These are phyloP conservation scores for Irpex rosettiformis DNA, from an alignment of 1,284 basidiomycete species.

Conservation along the genomic window DNA sequence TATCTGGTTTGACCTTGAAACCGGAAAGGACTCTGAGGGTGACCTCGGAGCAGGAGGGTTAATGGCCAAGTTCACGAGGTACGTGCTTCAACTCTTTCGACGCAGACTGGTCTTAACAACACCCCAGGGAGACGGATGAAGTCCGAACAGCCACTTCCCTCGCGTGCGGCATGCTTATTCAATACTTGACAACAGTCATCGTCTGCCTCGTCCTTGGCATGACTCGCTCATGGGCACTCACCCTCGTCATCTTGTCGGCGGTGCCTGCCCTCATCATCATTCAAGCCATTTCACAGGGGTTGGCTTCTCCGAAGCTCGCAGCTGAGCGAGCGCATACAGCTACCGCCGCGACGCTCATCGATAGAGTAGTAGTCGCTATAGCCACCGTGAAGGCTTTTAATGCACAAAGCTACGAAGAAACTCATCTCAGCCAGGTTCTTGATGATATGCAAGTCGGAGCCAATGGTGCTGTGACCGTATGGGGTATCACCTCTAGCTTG, in stretches of 20 bases:
- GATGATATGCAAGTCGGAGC: conserved; percentile 45
- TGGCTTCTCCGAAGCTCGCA: conserved; percentile 66
- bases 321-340: conserved; percentile 69
- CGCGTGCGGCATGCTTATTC: conserved; percentile 74
- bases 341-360: conserved; percentile 73
- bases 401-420: conserved; percentile 63
- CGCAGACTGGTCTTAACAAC: not conserved
- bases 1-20: conserved; percentile 85
- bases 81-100: conserved; percentile 26
- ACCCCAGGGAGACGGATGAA: conserved; percentile 86
- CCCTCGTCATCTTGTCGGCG: conserved; percentile 88
- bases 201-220: conserved; percentile 84
- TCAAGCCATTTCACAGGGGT: conserved; percentile 70
- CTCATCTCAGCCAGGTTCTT: conserved; percentile 47
- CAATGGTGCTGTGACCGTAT: conserved; percentile 61
- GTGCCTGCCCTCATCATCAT: conserved; percentile 82
- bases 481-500: conserved; percentile 70
- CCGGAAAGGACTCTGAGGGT: conserved; percentile 72
- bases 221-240: conserved; percentile 75
- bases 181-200: conserved; percentile 78
- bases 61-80: conserved; percentile 94
- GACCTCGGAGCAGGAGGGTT: conserved; percentile 83
- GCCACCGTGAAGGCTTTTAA: conserved; percentile 97
- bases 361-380: conserved; percentile 78
- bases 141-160: conserved; percentile 83